Conservation (phyloP, 2,329 filamentous ascomycete genomes). For the Aureobasidium sp. region DNA sequence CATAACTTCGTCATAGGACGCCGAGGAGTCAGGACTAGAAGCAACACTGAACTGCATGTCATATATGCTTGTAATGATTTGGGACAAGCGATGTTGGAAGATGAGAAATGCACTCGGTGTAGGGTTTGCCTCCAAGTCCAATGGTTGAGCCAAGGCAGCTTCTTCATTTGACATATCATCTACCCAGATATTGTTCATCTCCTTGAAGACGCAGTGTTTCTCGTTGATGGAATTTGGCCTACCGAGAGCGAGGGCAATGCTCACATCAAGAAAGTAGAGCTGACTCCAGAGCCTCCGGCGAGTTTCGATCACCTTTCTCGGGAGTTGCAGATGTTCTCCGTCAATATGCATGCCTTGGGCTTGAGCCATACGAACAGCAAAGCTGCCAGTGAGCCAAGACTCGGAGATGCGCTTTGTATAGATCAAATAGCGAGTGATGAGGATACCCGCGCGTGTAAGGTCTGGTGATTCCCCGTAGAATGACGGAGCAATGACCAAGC, state of each 20-base stretch:
- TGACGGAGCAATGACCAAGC: neutral
- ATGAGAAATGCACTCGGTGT: neutral
- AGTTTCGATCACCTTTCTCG: neutral
- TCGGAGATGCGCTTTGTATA: neutral
- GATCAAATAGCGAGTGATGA: slow-evolving; percentile 1
- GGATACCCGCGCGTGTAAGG: neutral
- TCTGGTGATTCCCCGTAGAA: neutral
- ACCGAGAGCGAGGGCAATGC: neutral
- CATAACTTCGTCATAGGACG: neutral
- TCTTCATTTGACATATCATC: slow-evolving; percentile 6
- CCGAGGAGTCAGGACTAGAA: neutral
- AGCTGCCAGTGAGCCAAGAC: neutral
- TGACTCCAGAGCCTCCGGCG: slow-evolving; percentile 1
- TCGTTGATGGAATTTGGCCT: neutral
- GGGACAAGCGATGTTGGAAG: neutral
- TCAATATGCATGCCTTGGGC: slow-evolving; percentile 5
- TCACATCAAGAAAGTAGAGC: slow-evolving; percentile 1
- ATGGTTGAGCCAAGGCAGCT: neutral
- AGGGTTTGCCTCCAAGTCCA: neutral
- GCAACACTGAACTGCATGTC: neutral
- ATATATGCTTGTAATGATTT: neutral
- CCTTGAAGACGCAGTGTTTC: neutral
- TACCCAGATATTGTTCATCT: neutral
- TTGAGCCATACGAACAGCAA: slow-evolving; percentile 5
- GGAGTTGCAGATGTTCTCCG: neutral